Base-by-base conservation (phyloP, 768 basidiomycete species). In the Leccinum truebloodii region DNA sequence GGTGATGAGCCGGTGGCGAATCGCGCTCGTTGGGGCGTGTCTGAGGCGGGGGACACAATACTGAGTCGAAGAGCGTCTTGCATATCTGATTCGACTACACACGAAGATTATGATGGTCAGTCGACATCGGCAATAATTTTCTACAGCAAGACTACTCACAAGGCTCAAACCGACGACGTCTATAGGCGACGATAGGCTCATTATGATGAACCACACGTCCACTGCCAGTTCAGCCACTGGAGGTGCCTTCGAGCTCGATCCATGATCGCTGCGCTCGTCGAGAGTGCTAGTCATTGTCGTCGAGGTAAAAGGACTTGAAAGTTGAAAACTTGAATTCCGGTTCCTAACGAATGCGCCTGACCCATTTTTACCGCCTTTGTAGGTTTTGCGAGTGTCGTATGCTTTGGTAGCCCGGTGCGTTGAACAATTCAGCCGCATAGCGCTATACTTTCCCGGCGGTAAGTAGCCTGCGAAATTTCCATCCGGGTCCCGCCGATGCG, bases 21-120 rank as follows among this genome's bases (percentile, higher is more conserved):
- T 26, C 24, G 3, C 24, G 24, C 24, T 26, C 24, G 24, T 26
- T 26, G 24, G 24, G 24, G 24, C 24, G 24, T 44, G 26, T 44
- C 55, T 62, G 1, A 74, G 71, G 41, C 74, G 63, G 7, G 71
- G 69, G 54, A 73, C 71, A 20, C 69, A 57, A 44, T 49, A 64
- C 49, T 65, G 67, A 24, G 69, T 59, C 59, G 34, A 64, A 60
- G 41, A 73, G 67, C 24, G 55, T 63, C 54, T 54, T 72, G 28
- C 69, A 73, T 3, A 73, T 73, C 73, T 73, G 4, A 39, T 37
- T 6, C 39, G 20, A 13, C 9, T 14, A 28, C 26, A 51, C 28
- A 24, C 6, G 18, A 50, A 6, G 18, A 20, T 13, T 3, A 13
- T 22, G 39, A 28, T 28, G 28, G 28, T 28, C 28, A 28, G 28